These are phyloP conservation scores for Camptophora hylomeconis DNA, from an alignment of 2,329 filamentous ascomycete genomes.

Conservation along the genomic window DNA sequence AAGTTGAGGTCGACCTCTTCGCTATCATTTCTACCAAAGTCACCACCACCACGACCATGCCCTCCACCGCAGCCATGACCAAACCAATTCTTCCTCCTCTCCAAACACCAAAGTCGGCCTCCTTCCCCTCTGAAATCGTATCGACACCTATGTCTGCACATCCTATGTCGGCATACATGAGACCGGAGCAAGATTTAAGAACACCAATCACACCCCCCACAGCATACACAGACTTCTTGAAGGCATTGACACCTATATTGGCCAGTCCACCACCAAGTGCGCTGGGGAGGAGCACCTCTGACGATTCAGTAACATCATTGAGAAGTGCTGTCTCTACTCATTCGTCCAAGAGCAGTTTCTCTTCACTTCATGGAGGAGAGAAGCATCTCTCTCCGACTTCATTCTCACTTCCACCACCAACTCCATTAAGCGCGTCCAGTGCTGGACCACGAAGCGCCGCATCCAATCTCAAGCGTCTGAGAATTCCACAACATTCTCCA, in stretches of 20 bases:
- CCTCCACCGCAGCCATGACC: constrained; percentile 11
- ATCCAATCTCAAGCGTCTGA: constrained; percentile 49
- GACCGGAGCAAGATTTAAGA: constrained; percentile 53
- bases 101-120: constrained; percentile 30
- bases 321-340: constrained; percentile 25
- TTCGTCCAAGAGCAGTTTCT: constrained; percentile 22
- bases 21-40: constrained; percentile 4
- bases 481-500: constrained; percentile 60
- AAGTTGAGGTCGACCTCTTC: constrained; percentile 3
- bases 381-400: constrained; percentile 43
- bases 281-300: constrained; percentile 23
- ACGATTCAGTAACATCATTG: constrained; percentile 27
- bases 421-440: constrained; percentile 34
- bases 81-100: constrained; percentile 29
- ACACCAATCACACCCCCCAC: constrained; percentile 84
- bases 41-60: constrained; percentile 12
- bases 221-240: constrained; percentile 88
- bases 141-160: constrained; percentile 27
- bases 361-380: constrained; percentile 38
- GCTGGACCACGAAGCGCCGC: constrained; percentile 40
- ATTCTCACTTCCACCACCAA: constrained; percentile 42
- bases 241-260: constrained; percentile 58
- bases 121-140: constrained; percentile 44
- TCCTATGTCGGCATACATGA: constrained; percentile 50
- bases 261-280: constrained; percentile 52